Percentiles rank a stretch among this genome's conserved stretches.
Evolutionary conservation across 257 asterid genomes (phyloP).

Genomic region (Solanum lycopersicoides): DNA sequence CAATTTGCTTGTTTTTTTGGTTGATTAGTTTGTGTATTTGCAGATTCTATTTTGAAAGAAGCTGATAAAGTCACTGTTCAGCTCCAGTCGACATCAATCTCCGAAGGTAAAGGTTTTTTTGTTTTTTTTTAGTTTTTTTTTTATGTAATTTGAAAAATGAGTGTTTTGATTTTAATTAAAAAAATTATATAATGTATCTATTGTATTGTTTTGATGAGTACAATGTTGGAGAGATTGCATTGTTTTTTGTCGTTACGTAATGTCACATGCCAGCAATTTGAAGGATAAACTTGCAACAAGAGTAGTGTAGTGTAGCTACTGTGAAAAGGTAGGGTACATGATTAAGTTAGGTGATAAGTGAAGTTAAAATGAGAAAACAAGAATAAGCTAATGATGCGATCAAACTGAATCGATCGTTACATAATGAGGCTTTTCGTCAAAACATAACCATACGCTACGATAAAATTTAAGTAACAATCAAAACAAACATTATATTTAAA

Average conservation of each 20-base stretch:
- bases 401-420: not conserved
- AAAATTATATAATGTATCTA: not conserved
- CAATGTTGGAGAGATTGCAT: not conserved
- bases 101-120: slow-evolving; percentile 28
- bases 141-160: too few relatives aligned
- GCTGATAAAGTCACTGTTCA: slow-evolving; percentile 66
- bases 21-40: not conserved
- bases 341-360: not conserved
- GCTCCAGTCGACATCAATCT: slow-evolving; percentile 75
- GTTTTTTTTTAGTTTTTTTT: not conserved
- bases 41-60: slow-evolving; percentile 52
- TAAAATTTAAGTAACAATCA: not conserved
- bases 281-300: not conserved
- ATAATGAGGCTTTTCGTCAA: not conserved
- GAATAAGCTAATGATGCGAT: not conserved
- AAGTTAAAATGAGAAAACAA: not conserved
- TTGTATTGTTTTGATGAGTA: not conserved
- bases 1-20: not conserved
- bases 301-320: not conserved
- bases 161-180: not conserved
- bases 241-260: not conserved
- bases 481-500: not conserved
- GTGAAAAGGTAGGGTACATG: not conserved
- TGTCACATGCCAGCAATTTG: not conserved
- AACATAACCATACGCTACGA: too few relatives aligned